Conservation (phyloP, 2,329 filamentous ascomycete species). For the Aschersonia sp. region DNA sequence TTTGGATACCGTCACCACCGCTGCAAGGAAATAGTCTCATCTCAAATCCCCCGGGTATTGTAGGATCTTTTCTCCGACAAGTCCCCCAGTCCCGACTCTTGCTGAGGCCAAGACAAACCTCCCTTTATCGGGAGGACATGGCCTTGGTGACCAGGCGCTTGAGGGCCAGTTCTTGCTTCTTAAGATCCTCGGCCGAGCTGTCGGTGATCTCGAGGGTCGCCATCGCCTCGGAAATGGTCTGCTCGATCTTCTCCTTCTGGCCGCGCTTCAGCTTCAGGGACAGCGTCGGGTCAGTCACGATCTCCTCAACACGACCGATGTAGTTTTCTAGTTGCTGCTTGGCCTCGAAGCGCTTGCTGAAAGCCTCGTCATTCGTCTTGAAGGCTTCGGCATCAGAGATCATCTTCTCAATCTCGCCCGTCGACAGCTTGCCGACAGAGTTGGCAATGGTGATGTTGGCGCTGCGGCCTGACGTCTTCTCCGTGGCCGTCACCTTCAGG, state of each 20-base stretch:
- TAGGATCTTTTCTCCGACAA: background rate
- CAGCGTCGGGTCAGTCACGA: slow-evolving; percentile 89
- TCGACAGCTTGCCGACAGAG: slow-evolving; percentile 96
- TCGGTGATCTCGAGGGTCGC: slow-evolving; percentile 93
- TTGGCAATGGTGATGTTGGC: slow-evolving; percentile 99
- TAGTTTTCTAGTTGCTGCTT: slow-evolving; percentile 99
- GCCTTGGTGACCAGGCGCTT: slow-evolving; percentile 98
- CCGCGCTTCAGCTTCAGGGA: slow-evolving; percentile 96
- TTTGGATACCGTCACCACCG: background rate
- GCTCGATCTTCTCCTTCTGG: slow-evolving; percentile 99
- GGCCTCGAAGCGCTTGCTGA: slow-evolving; percentile 98
- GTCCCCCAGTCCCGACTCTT: background rate
- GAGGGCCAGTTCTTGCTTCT: slow-evolving; percentile 98
- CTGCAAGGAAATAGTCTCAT: background rate
- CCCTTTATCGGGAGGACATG: slow-evolving; percentile 72
- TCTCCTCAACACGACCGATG: slow-evolving; percentile 97
- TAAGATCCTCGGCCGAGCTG: slow-evolving; percentile 79
- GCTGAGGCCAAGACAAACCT: background rate
- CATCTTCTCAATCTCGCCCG: slow-evolving; percentile 93
- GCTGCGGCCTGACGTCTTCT: slow-evolving; percentile 95
- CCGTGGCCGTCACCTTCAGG: slow-evolving; percentile 96
- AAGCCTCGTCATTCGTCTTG: slow-evolving; percentile 95
- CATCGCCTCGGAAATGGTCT: slow-evolving; percentile 93
- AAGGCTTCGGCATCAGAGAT: slow-evolving; percentile 94
- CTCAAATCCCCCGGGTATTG: background rate